A percentile compares a stretch with the other conserved stretches of the same genome.
These are phyloP conservation scores for Suhomyces vadensis DNA, from an alignment of 805 yeast species.

Conservation along the genomic window DNA sequence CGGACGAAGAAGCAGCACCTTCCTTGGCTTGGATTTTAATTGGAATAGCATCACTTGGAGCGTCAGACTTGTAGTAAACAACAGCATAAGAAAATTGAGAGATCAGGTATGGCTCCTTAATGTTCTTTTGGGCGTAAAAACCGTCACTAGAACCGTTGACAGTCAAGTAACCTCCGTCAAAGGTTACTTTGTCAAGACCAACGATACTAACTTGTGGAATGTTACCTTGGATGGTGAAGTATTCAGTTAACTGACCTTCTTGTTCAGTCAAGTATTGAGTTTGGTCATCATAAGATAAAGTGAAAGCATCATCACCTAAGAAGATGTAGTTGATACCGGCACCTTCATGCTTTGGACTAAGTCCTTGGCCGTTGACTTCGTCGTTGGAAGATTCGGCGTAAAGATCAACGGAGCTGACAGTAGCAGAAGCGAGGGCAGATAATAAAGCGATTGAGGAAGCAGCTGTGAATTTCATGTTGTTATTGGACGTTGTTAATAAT, in stretches of 20 bases:
- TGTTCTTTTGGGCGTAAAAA: conserved; percentile 45
- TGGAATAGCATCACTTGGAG: conserved; percentile 24
- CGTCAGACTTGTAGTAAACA: conserved; percentile 23
- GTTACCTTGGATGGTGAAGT: neutral
- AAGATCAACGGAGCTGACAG: conserved; percentile 2
- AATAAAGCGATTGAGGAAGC: conserved; percentile 8
- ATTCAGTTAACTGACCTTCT: neutral
- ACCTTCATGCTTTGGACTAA: conserved; percentile 39
- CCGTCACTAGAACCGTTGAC: conserved; percentile 28
- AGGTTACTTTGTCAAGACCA: conserved; percentile 9
- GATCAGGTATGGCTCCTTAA: conserved; percentile 44
- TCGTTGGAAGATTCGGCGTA: conserved; percentile 1
- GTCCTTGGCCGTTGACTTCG: conserved; percentile 8
- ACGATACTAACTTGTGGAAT: conserved; percentile 13
- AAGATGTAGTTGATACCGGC: conserved; percentile 46
- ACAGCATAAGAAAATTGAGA: conserved; percentile 25
- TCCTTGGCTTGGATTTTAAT: conserved; percentile 11
- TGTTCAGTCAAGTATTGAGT: neutral
- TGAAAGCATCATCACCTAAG: conserved; percentile 22
- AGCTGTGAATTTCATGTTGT: conserved; percentile 8
- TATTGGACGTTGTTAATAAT: neutral
- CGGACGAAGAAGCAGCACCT: conserved; percentile 5
- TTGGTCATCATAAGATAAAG: conserved; percentile 21
- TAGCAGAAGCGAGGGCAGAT: conserved; percentile 7
- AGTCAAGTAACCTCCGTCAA: conserved; percentile 24